These are phyloP conservation scores for Solanum chacoense DNA, from an alignment of 305 asterid genomes.

Conservation along the genomic window DNA sequence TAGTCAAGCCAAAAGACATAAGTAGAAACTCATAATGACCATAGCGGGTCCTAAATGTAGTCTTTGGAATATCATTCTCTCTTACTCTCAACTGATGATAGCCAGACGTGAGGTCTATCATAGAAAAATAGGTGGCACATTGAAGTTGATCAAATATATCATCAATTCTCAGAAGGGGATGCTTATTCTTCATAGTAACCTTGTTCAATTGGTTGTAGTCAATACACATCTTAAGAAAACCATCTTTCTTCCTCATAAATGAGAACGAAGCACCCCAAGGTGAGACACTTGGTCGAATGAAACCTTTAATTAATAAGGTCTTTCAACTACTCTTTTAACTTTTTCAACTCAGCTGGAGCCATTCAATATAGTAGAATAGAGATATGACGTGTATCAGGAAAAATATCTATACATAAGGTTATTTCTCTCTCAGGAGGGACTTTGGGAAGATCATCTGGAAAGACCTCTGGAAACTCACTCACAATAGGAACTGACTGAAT, in stretches of 20 bases:
- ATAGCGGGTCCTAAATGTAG: background rate
- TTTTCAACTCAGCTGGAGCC: background rate
- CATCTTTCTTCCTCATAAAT: background rate
- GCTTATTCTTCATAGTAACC: background rate
- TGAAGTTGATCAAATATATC: background rate
- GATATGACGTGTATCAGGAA: background rate
- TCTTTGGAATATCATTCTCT: background rate
- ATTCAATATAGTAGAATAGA: no score
- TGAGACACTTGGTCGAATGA: background rate
- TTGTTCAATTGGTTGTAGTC: background rate
- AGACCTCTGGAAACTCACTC: no score
- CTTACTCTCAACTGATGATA: background rate
- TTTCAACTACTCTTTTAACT: background rate
- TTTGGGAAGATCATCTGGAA: no score
- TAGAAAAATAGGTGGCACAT: background rate
- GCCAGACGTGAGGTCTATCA: background rate
- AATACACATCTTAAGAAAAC: background rate
- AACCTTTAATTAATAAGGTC: background rate
- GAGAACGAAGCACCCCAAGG: background rate
- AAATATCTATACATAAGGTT: background rate
- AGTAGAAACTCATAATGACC: background rate
- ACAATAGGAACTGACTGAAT: no score
- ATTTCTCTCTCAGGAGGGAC: background rate
- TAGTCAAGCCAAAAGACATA: background rate
- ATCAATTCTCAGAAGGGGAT: background rate